Percentiles rank a stretch among this genome's conserved stretches.
phyloP scores from a whole-genome alignment of 345 rosid genomes.

The Camelina hispida region DNA sequence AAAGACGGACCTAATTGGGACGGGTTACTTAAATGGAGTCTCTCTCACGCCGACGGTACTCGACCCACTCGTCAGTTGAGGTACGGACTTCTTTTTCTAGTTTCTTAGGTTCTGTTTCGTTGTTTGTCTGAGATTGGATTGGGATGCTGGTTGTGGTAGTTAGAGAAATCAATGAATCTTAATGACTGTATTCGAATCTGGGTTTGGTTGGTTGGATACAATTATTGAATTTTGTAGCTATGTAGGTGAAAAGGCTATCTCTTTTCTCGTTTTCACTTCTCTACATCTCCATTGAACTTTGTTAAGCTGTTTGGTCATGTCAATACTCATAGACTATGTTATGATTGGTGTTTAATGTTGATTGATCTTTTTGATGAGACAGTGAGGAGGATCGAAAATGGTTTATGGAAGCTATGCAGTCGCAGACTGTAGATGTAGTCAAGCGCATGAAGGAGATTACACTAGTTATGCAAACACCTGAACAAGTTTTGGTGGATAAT shows the following conservation, averaged over 20 bases:
- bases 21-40: conserved; percentile 94
- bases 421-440: conserved; percentile 77
- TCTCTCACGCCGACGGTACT: conserved; percentile 87
- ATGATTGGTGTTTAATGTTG: background rate
- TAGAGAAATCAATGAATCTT: conserved; percentile 1
- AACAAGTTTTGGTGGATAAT: conserved; percentile 75
- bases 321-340: background rate
- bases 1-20: conserved; percentile 97
- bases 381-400: conserved; percentile 96
- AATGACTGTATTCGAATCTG: conserved; percentile 4
- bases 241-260: conserved; percentile 5
- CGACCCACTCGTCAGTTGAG: conserved; percentile 64
- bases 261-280: conserved; percentile 9
- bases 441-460: conserved; percentile 97
- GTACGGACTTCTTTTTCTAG: conserved; percentile 42
- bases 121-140: background rate
- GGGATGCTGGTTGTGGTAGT: background rate
- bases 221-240: background rate
- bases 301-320: background rate
- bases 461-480: conserved; percentile 82
- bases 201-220: conserved; percentile 1
- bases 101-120: conserved; percentile 10
- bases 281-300: background rate
- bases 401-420: conserved; percentile 99
- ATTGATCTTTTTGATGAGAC: conserved; percentile 29